phyloP scores from a whole-genome alignment of 176 grass and related monocot genomes.

The Eleusine coracana region DNA sequence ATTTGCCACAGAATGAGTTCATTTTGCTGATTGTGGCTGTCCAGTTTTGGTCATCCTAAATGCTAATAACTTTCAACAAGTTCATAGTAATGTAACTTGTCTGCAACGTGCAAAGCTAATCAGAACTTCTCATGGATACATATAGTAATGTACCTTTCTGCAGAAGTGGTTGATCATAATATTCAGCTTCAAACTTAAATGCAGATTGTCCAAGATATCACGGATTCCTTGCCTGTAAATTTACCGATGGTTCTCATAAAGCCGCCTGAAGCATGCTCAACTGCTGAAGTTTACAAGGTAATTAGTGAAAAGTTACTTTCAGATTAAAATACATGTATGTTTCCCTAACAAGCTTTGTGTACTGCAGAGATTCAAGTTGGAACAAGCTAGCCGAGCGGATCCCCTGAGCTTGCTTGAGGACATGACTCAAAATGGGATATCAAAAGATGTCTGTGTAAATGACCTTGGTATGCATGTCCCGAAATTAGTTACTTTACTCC shows the following conservation, averaged over 20 bases:
- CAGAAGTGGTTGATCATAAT: conserved; percentile 25
- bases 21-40: conserved; percentile 26
- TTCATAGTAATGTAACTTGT: neutral
- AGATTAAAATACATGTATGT: conserved; percentile 3
- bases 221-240: conserved; percentile 53
- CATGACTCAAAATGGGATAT: conserved; percentile 83
- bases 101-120: conserved; percentile 11
- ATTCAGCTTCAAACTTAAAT: conserved; percentile 26
- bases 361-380: conserved; percentile 67
- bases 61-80: neutral
- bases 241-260: conserved; percentile 92
- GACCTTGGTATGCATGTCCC: conserved; percentile 69
- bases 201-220: conserved; percentile 90
- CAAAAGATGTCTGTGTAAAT: conserved; percentile 88
- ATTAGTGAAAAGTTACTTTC: conserved; percentile 16
- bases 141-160: conserved; percentile 18
- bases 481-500: conserved; percentile 17
- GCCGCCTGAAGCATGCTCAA: conserved; percentile 89
- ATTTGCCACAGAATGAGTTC: neutral
- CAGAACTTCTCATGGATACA: conserved; percentile 14
- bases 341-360: conserved; percentile 29
- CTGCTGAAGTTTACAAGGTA: conserved; percentile 98
- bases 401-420: conserved; percentile 73
- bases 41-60: neutral
- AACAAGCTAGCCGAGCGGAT: conserved; percentile 70